Percentiles rank a stretch among this genome's conserved stretches.
Evolutionary conservation across 2,329 filamentous ascomycete species (phyloP).

Genomic region (Fusarium guadeloupense): DNA sequence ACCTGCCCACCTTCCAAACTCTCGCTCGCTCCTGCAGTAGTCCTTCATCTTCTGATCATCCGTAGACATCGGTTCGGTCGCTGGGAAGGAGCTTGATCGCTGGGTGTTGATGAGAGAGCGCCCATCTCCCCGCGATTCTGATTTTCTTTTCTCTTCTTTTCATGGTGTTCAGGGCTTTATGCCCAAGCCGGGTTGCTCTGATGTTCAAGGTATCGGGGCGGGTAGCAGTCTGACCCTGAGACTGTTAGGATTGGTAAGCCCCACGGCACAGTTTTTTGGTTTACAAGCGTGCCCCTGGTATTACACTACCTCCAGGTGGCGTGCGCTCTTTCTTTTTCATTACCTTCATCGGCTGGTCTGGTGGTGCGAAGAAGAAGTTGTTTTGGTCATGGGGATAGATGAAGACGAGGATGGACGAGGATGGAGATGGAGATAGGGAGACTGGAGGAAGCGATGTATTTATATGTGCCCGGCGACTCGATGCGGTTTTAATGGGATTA

Average conservation of each 20-base stretch:
- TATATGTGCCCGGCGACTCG: neutral
- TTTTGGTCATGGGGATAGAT: neutral
- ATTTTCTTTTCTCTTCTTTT: neutral
- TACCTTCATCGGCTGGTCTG: slow-evolving; percentile 3
- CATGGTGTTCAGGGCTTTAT: neutral
- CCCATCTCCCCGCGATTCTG: neutral
- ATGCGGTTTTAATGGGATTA: neutral
- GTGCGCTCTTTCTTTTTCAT: neutral
- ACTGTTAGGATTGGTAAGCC: neutral
- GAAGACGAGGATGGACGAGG: neutral
- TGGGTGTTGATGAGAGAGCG: neutral
- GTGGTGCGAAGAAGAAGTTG: slow-evolving; percentile 4
- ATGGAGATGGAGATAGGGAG: neutral
- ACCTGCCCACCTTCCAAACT: neutral
- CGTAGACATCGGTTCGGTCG: neutral
- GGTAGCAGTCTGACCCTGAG: neutral
- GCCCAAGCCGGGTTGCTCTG: neutral
- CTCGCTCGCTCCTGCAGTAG: neutral
- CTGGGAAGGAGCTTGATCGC: neutral
- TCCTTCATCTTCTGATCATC: neutral
- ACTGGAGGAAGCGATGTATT: neutral
- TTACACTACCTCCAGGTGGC: neutral
- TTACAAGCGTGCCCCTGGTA: neutral
- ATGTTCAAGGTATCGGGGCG: slow-evolving; percentile 1
- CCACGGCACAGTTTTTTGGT: slow-evolving; percentile 3